phyloP scores from a whole-genome alignment of 2,329 filamentous ascomycete genomes.

The Cladobotryum mycophilum region DNA sequence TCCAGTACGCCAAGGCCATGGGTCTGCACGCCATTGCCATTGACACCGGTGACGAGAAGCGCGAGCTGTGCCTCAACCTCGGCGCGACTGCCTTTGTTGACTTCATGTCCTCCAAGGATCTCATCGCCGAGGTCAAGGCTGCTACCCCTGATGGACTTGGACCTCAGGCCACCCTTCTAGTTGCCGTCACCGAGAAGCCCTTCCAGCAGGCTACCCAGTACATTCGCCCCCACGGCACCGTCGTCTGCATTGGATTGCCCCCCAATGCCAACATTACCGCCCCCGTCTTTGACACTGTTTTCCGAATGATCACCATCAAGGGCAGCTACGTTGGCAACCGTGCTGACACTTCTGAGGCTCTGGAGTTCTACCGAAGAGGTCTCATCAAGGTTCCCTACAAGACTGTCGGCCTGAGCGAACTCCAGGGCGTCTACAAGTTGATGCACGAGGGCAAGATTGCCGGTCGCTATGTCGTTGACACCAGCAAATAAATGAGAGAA shows the following conservation, averaged over 20 bases:
- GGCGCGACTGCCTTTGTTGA: slow-evolving; percentile 73
- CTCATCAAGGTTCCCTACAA: slow-evolving; percentile 85
- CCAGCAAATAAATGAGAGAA: slow-evolving; percentile 45
- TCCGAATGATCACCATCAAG: slow-evolving; percentile 86
- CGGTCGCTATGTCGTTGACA: slow-evolving; percentile 77
- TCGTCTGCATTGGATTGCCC: slow-evolving; percentile 86
- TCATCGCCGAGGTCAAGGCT: slow-evolving; percentile 78
- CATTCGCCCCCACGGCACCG: slow-evolving; percentile 72
- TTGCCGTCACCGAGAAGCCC: slow-evolving; percentile 83
- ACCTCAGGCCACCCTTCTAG: slow-evolving; percentile 78
- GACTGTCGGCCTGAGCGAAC: slow-evolving; percentile 71
- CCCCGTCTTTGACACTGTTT: slow-evolving; percentile 82
- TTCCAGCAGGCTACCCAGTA: slow-evolving; percentile 93
- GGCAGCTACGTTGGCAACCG: slow-evolving; percentile 92
- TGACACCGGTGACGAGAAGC: slow-evolving; percentile 78
- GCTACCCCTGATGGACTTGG: slow-evolving; percentile 75
- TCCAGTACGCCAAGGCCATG: slow-evolving; percentile 90
- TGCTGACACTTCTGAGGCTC: slow-evolving; percentile 77
- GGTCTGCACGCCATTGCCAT: slow-evolving; percentile 75
- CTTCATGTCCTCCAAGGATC: slow-evolving; percentile 67
- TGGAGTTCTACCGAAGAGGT: slow-evolving; percentile 82
- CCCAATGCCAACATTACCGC: slow-evolving; percentile 72
- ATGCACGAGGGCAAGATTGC: slow-evolving; percentile 66
- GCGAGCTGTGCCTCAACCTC: slow-evolving; percentile 59
- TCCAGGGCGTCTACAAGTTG: slow-evolving; percentile 73